Evolutionary conservation across 2,329 filamentous ascomycete species (phyloP).

Genomic region (Gyromitra esculenta): DNA sequence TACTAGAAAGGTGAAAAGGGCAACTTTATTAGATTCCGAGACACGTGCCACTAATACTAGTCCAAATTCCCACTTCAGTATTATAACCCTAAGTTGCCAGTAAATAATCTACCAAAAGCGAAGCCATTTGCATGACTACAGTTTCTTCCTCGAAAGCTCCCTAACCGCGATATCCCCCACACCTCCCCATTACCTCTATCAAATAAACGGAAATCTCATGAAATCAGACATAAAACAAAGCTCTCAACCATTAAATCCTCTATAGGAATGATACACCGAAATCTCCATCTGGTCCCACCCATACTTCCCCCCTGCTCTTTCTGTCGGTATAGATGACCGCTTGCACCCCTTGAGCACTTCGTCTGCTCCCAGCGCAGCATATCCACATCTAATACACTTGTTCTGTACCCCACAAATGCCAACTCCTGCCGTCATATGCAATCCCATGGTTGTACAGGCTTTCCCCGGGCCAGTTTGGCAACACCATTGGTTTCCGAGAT

Average conservation of each 20-base stretch:
- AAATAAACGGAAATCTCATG: not conserved
- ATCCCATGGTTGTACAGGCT: slow-evolving; percentile 20
- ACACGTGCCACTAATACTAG: not conserved
- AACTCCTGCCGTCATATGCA: slow-evolving; percentile 9
- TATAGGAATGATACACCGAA: slow-evolving; percentile 14
- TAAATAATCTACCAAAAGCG: not conserved
- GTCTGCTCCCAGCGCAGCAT: slow-evolving; percentile 9
- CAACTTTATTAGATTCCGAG: not conserved
- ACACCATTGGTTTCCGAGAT: slow-evolving; percentile 16
- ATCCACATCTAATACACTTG: slow-evolving; percentile 33
- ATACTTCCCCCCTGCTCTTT: slow-evolving; percentile 13
- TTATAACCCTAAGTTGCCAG: not conserved
- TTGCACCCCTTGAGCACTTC: slow-evolving; percentile 5
- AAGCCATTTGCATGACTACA: not conserved
- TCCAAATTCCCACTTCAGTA: too few species aligned
- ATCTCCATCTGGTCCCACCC: slow-evolving; percentile 8
- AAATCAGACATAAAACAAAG: not conserved
- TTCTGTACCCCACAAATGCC: slow-evolving; percentile 5
- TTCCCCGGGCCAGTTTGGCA: slow-evolving; percentile 8
- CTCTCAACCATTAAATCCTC: not conserved
- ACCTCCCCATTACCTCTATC: not conserved
- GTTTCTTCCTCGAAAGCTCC: not conserved
- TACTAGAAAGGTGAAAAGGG: not conserved
- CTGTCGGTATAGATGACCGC: not conserved
- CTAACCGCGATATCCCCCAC: not conserved